Conservation (phyloP, 2,329 filamentous ascomycete species). For the Bertia moriformis region DNA sequence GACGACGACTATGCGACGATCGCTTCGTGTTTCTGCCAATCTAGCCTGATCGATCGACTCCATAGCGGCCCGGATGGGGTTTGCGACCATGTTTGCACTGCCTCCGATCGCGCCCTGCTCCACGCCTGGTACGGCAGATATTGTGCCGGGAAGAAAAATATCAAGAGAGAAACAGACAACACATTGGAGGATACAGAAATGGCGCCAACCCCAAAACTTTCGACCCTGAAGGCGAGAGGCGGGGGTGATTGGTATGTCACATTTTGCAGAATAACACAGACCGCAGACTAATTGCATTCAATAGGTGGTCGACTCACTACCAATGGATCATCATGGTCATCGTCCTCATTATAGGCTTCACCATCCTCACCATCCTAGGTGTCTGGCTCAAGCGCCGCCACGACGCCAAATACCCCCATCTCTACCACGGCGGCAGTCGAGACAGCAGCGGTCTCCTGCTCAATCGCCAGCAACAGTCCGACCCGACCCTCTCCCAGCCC, state of each 20-base stretch:
- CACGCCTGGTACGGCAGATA: neutral
- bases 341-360: neutral
- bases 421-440: neutral
- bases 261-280: too few relatives aligned
- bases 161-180: too few relatives aligned
- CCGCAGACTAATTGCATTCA: too few relatives aligned
- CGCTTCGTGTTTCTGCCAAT: neutral
- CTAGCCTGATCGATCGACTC: neutral
- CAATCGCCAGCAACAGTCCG: neutral
- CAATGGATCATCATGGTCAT: slow-evolving; percentile 1
- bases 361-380: neutral
- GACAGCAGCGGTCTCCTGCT: neutral
- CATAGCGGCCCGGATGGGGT: neutral
- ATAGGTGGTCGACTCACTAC: neutral
- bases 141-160: too few relatives aligned
- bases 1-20: too few relatives aligned
- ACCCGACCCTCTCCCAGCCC: neutral
- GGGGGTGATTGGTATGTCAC: too few relatives aligned
- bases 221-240: too few relatives aligned
- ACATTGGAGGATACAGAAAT: too few relatives aligned
- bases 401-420: neutral
- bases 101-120: neutral
- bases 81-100: neutral
- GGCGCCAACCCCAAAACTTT: too few relatives aligned
- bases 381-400: neutral